Evolutionary conservation across 108 stramenopile genomes (phyloP), one percentile per base, ranked within the genome.

Genomic region (Cylindrotheca closterium): DNA sequence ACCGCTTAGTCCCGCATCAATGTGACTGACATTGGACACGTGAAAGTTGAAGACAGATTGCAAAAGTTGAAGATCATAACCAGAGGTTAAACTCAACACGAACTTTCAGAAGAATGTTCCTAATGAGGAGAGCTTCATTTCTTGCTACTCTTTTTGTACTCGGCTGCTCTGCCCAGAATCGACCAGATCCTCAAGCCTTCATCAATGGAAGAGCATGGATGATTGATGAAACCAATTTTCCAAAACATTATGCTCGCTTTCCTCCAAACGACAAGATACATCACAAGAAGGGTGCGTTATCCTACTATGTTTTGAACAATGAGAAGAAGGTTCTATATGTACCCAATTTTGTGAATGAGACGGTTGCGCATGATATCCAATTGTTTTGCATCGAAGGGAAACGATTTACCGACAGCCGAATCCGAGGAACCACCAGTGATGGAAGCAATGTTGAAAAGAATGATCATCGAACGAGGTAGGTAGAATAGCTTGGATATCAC

Each of bases 311-410:
- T 12, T 46, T 68, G 30, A 58, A 58, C 47, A 30, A 58, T 12
- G 47, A 57, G 22, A 68, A 68, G 29, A 22, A 17, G 10, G 48
- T 68, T 30, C 51, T 57, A 21, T 68, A 68, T 47, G 56, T 58
- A 21, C 37, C 55, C 19, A 33, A 68, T 24, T 68, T 68, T 50
- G 3, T 68, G 45, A 68, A 68, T 46, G 57, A 49, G 30, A 58
- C 57, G 27, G 24, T 37, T 4, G 31, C 48, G 2, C 37, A 58
- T 5, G 57, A 68, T 50, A 26, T 68, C 18, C 19, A 68, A 51
- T n/a, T 32, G 8, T 49, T 68, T 32, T 68, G 67, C 29, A 57
- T 45, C 25, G 1, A 29, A 5, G 26, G 37, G 8, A 22, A 58
- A 30, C 67, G 67, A n/a, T 68, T 57, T 32, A 32, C 47, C 1